phyloP scores from a whole-genome alignment of 768 basidiomycete genomes.

The Trametes villosa region DNA sequence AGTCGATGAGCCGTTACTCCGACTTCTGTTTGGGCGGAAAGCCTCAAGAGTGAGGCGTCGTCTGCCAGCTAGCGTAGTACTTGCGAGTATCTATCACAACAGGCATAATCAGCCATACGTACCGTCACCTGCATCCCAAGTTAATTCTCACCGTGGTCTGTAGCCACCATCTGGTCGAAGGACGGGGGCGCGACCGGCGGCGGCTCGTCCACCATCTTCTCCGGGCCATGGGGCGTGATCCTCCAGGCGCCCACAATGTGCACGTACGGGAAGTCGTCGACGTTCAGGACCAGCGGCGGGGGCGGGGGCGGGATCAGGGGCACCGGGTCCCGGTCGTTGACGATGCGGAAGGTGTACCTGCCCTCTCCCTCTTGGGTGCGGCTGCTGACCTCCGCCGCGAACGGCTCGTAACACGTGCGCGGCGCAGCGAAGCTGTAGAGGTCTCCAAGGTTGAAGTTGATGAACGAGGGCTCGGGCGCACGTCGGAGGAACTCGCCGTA shows the following conservation, averaged over 20 bases:
- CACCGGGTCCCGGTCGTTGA: constrained; percentile 14
- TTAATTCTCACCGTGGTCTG: constrained; percentile 6
- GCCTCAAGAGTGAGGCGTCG: constrained; percentile 3
- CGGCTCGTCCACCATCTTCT: constrained; percentile 6
- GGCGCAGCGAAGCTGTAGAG: constrained; percentile 7
- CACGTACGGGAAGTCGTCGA: constrained; percentile 8
- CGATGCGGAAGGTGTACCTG: constrained; percentile 16
- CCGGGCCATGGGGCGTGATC: constrained; percentile 1
- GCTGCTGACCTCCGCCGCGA: background rate
- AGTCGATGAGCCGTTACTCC: no score
- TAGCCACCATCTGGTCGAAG: background rate
- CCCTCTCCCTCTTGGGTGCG: constrained; percentile 2
- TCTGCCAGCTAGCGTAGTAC: constrained; percentile 12
- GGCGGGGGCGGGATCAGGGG: constrained; percentile 3
- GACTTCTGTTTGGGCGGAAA: no score
- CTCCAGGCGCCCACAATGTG: constrained; percentile 11
- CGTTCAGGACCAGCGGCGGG: background rate
- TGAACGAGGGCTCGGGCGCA: background rate
- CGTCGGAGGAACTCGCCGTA: constrained; percentile 18
- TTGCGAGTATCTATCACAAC: background rate
- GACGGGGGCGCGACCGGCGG: background rate
- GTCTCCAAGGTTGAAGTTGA: constrained; percentile 7
- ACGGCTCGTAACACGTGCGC: constrained; percentile 8
- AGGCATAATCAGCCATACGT: background rate
- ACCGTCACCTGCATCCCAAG: background rate